Evolutionary conservation across 2,329 filamentous ascomycete species (phyloP), one percentile per base, ranked within the genome.

Genomic region (Zymoseptoria pseudotritici): DNA sequence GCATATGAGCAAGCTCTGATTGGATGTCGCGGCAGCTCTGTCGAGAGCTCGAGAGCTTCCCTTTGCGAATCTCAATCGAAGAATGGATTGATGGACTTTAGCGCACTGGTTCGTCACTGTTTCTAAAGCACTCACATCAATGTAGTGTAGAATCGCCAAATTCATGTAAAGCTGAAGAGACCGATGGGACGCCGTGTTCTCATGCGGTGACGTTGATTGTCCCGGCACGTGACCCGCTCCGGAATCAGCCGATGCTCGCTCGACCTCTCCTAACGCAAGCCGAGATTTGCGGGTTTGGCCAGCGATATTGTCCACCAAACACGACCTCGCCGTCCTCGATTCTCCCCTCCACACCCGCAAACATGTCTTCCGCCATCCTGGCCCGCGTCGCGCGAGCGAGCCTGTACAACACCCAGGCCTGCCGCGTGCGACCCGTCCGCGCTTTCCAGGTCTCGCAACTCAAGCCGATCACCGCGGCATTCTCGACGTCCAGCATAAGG

Each of bases 401-500:
- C 53, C 61, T 64, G 51, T 62, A 65, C 63, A 62, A 62, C 57
- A 63, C 61, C 60, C 67, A 57, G 53, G 51, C 62, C 62, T 62
- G 61, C 63, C 62, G 58, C 58, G 55, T 61, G 60, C 66, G 60
- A 36, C 61, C 61, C 56, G 61, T 60, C 61, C 63, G 65, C 64
- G 59, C 61, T 59, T 59, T 66, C 62, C 67, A 69, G 60, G 53
- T 56, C 54, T 56, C 62, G 49, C 58, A 67, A 66, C 65, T 63
- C 64, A 66, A 65, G 62, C 64, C 67, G 58, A 64, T 63, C 62
- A 63, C 65, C 53, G 60, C 60, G 57, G 61, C 65, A 65, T 81
- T 84, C 71, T 82, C 82, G 70, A 82, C 81, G 71, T 78, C 78
- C 68, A 77, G 77, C 69, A 80, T 73, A 58, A 68, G 69, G 58